These are phyloP conservation scores for Phytophthora tubulina DNA, from an alignment of 352 stramenopile genomes.

Conservation along the genomic window DNA sequence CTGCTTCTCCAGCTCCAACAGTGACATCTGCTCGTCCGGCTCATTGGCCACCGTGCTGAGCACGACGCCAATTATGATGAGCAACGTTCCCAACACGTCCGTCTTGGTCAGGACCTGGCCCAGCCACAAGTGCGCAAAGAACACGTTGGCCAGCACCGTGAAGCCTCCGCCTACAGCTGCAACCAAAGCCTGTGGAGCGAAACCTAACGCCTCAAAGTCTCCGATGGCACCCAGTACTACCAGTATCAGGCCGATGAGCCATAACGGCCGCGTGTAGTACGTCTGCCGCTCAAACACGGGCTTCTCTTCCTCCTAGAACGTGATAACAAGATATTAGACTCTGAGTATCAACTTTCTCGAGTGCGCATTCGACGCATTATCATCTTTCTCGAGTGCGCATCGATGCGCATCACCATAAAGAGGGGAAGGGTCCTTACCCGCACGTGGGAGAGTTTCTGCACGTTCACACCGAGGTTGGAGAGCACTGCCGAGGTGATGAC, in stretches of 20 bases:
- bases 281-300: conserved; percentile 66
- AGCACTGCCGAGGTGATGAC: conserved; percentile 84
- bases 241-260: conserved; percentile 84
- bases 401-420: conserved; percentile 17
- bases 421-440: conserved; percentile 53
- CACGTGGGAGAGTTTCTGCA: conserved; percentile 89
- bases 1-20: conserved; percentile 81
- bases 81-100: conserved; percentile 74
- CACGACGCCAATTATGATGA: conserved; percentile 88
- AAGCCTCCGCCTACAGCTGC: conserved; percentile 86
- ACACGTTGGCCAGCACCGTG: conserved; percentile 91
- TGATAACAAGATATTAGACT: conserved; percentile 12
- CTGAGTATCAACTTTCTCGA: neutral
- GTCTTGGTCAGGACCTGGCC: conserved; percentile 76
- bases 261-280: conserved; percentile 88
- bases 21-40: conserved; percentile 81
- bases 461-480: conserved; percentile 87
- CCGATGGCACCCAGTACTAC: conserved; percentile 84
- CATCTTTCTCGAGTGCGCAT: conserved; percentile 19
- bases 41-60: conserved; percentile 85
- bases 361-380: conserved; percentile 6
- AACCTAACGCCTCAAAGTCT: conserved; percentile 90
- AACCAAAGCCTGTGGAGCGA: conserved; percentile 88
- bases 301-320: conserved; percentile 67
- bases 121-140: conserved; percentile 90